Base-by-base conservation (phyloP, 2,329 filamentous ascomycete species). In the Fusarium abutilonis region DNA sequence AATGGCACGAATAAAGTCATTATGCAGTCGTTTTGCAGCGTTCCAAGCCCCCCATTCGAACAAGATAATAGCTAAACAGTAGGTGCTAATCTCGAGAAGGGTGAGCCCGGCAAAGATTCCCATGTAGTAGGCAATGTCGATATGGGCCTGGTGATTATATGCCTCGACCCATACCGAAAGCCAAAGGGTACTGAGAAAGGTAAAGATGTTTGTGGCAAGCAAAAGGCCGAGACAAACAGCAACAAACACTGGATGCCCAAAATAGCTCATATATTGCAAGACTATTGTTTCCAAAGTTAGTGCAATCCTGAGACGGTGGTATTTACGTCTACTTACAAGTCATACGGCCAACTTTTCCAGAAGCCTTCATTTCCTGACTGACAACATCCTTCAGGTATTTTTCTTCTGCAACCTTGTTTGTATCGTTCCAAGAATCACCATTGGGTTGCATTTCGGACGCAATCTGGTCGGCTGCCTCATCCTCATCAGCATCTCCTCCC, bases 21-120 rank as follows among this genome's bases (percentile, higher is more conserved):
- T 76, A 72, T 87, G 84, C 39, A 86, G 77, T 31, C 72, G 77
- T 29, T 78, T 77, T 1, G 83, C 84, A 3, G 84, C 84, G n/a
- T 76, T 74, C 84, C 84, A 86, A 7, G 81, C 80, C 17, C 84
- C 84, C 64, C 79, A 81, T 67, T 83, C 82, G 64, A 83, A 86
- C 28, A 79, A 73, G 43, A 82, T 69, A 43, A 80, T 79, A 49
- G 75, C 75, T 19, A 78, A 43, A 4, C 76, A 79, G 35, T 76
- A 79, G 31, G 80, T 75, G 1, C 79, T 43, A 10, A 79, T 74
- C 45, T 78, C 84, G 0, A 75, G 68, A 9, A 82, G 60, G 1
- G 79, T 80, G 42, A 83, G 74, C 3, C 70, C 75, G 1, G 80
- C 78, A 53, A 84, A 87, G 11, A 86, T 78, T 2, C 79, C 79